A percentile compares a stretch with the other conserved stretches of the same genome.
phyloP scores from a whole-genome alignment of 768 basidiomycete species.

The Xerocomellus intermedius region DNA sequence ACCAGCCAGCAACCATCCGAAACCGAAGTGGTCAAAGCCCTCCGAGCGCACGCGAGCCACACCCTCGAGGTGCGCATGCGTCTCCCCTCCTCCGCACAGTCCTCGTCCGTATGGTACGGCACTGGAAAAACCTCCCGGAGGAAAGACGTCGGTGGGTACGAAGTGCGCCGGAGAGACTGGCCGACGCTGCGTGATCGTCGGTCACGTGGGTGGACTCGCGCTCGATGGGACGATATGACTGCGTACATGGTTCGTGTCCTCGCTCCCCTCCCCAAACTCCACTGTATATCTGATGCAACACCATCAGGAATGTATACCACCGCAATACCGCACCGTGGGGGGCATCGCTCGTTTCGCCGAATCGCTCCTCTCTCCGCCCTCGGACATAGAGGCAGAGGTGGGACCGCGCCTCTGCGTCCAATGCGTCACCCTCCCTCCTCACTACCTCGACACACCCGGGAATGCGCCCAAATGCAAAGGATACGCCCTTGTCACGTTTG shows the following conservation, averaged over 20 bases:
- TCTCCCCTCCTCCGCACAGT: constrained; percentile 36
- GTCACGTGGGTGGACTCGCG: constrained; percentile 32
- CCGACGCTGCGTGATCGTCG: constrained; percentile 17
- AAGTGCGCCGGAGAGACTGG: constrained; percentile 59
- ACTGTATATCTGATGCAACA: background rate
- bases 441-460: constrained; percentile 59
- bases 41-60: constrained; percentile 49
- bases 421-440: constrained; percentile 54
- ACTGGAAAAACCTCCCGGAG: constrained; percentile 26
- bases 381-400: background rate
- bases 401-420: constrained; percentile 40
- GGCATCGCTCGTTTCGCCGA: constrained; percentile 47
- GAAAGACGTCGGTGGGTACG: constrained; percentile 53
- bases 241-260: constrained; percentile 56
- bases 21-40: constrained; percentile 51
- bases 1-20: constrained; percentile 35
- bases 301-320: constrained; percentile 68
- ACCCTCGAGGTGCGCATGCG: constrained; percentile 62
- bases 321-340: constrained; percentile 48
- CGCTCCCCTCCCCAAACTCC: too few species aligned
- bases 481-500: constrained; percentile 69
- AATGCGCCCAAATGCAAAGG: constrained; percentile 64
- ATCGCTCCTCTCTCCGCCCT: constrained; percentile 28
- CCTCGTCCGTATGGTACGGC: constrained; percentile 39
- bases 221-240: constrained; percentile 62